These are phyloP conservation scores for Cyclocybe cylindracea DNA, from an alignment of 768 basidiomycete species.

Conservation along the genomic window DNA sequence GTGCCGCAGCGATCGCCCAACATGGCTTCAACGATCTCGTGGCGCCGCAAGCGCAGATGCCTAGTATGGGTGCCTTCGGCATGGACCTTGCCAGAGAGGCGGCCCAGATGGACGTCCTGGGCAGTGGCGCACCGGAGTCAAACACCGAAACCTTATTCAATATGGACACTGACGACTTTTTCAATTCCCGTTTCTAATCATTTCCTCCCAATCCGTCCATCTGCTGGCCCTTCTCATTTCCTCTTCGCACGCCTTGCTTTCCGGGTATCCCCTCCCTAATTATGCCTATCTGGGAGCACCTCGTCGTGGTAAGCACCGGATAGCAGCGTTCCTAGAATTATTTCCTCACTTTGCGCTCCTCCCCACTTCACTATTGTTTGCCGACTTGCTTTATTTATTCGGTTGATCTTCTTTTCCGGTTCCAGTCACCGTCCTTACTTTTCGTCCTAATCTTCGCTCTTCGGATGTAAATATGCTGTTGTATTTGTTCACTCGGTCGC, in stretches of 20 bases:
- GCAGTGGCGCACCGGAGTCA: slow-evolving; percentile 2
- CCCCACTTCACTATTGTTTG: too few relatives aligned
- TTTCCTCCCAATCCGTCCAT: background rate
- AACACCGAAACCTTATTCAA: slow-evolving; percentile 23
- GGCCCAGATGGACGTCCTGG: background rate
- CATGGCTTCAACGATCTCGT: too few relatives aligned
- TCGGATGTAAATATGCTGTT: background rate
- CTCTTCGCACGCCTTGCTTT: background rate
- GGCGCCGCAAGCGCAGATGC: too few relatives aligned
- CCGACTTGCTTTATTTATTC: too few relatives aligned
- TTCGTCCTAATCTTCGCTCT: too few relatives aligned
- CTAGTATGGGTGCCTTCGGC: background rate
- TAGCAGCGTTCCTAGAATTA: too few relatives aligned
- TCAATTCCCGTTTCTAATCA: slow-evolving; percentile 16
- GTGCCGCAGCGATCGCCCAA: too few relatives aligned
- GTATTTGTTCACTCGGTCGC: background rate
- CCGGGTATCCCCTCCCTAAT: background rate
- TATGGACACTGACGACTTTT: slow-evolving; percentile 29
- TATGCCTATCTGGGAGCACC: background rate
- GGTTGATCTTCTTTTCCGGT: background rate
- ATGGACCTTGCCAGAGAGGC: too few relatives aligned
- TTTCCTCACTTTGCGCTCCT: too few relatives aligned
- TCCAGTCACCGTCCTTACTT: background rate
- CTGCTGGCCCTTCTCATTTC: background rate
- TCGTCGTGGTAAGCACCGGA: too few relatives aligned